These are phyloP conservation scores for Pugionium dolabratum DNA, from an alignment of 345 rosid genomes.

Conservation along the genomic window DNA sequence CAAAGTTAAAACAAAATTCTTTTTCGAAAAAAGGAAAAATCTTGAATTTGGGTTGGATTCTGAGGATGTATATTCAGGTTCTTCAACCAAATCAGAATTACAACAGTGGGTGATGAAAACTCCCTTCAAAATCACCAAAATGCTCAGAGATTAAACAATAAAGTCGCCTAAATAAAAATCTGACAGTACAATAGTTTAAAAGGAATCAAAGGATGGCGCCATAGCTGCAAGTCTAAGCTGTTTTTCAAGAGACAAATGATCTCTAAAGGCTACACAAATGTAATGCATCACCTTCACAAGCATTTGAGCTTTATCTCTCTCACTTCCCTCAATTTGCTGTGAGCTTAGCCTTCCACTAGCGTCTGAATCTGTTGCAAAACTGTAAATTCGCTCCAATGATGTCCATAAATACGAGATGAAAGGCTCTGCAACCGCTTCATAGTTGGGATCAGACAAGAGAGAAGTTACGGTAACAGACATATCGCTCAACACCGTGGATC, in stretches of 20 bases:
- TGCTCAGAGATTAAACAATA: background rate
- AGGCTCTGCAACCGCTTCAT: constrained; percentile 58
- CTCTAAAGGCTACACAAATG: constrained; percentile 55
- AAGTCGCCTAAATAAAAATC: constrained; percentile 3
- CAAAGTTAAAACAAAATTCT: too few species aligned
- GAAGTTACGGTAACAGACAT: constrained; percentile 71
- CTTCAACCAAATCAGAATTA: too few species aligned
- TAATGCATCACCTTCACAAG: constrained; percentile 55
- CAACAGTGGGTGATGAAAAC: constrained; percentile 10
- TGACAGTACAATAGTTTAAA: background rate
- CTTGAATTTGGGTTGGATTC: too few species aligned
- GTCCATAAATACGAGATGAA: constrained; percentile 53
- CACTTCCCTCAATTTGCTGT: constrained; percentile 50
- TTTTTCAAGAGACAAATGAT: constrained; percentile 68
- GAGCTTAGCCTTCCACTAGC: constrained; percentile 24
- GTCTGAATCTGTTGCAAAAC: constrained; percentile 42
- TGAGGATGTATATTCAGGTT: too few species aligned
- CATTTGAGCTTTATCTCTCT: constrained; percentile 46
- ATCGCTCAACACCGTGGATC: constrained; percentile 53
- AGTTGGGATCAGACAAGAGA: constrained; percentile 59
- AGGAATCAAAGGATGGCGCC: constrained; percentile 35
- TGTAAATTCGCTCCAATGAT: constrained; percentile 64
- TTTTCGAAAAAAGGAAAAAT: too few species aligned
- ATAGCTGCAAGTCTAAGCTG: constrained; percentile 70
- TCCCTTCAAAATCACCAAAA: background rate